Evolutionary conservation across 495 filamentous ascomycete genomes (phyloP), one percentile per base, ranked within the genome.

Genomic region (Ramalina intermedia): DNA sequence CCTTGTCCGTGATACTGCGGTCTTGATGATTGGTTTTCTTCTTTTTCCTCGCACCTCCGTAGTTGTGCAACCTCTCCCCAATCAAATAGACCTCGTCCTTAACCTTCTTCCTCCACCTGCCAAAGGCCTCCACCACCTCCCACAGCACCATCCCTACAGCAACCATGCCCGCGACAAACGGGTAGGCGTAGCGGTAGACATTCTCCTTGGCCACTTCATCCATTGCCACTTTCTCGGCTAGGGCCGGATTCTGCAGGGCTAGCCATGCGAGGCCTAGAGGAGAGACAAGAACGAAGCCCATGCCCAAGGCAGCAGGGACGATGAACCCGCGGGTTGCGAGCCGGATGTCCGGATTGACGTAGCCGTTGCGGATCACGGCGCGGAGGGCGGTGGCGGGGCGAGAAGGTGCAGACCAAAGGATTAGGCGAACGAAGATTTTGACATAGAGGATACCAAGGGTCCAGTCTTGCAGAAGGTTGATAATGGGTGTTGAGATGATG

Each of bases 11-110:
- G 20, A 36, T 43, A 14, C 2, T 38, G 8, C 20, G 14, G 14
- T 26, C 21, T 14, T 44, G 16, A 14, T 26, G 37, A 37, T 18
- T 27, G 2, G n/a, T 12, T 1, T 27, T 21, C 24, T 21, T 14
- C 37, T 37, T 37, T 29, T 47, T 26, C 39, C 43, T 67, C 60
- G 51, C 65, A 50, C 81, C 87, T 2, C 85, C 84, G 65, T 91
- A 91, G 61, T 96, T 96, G 61, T 96, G 90, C 53, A 99, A 66
- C 29, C 88, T 69, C 67, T 96, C 88, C 2, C 91, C 91, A 58
- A 96, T 91, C 53, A 96, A 67, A 58, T 96, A 99, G 7, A 94
- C 90, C 64, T 99, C 91, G 60, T 99, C 91, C 29, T 82, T 68
- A 43, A 99, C 87, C 54, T 78, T 78, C 58, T 78, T 73, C 60